Evolutionary conservation across 805 yeast species (phyloP), one percentile per base, ranked within the genome.

Genomic region (Myxozyma neglecta): DNA sequence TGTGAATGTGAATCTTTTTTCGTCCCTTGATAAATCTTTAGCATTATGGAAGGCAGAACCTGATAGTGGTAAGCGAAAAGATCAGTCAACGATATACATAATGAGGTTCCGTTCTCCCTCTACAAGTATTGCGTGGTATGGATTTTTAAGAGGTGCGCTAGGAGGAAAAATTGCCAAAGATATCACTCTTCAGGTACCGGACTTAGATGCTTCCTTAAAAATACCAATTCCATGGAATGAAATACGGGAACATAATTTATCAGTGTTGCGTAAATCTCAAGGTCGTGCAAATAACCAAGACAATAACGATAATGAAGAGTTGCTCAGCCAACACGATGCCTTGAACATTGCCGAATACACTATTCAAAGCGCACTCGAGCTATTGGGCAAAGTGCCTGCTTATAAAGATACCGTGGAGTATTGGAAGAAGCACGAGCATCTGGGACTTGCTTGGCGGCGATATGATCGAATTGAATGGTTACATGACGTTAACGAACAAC

Each of bases 401-500:
- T 59, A 60, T 45, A 35, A 51, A 11, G 65, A 64, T 8, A 59
- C 61, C 2, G 53, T 65, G 16, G 13, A 39, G 54, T 64, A 73
- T 69, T 64, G 74, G 67, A 60, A 54, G 14, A 68, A 63, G 39
- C 73, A 72, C 16, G 70, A 72, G 14, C 64, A 71, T 64, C 77
- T 71, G 70, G 88, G 88, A 60, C 79, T 81, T 70, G 86, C 81
- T 67, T 85, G 86, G 79, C 84, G 84, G 61, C 77, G 82, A 57
- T 89, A 86, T 71, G 97, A 91, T 72, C 76, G 92, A 48, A 70
- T 91, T 7, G 94, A 90, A 67, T 87, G 90, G 90, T 69, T 83
- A 9, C 74, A 80, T 57, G 84, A 82, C 16, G 77, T 78, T 24
- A 74, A 74, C 42, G 77, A 79, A 47, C 70, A 76, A 20, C 70